Evolutionary conservation across 2,329 filamentous ascomycete species (phyloP).

Genomic region (Botryosphaeria dothidea): DNA sequence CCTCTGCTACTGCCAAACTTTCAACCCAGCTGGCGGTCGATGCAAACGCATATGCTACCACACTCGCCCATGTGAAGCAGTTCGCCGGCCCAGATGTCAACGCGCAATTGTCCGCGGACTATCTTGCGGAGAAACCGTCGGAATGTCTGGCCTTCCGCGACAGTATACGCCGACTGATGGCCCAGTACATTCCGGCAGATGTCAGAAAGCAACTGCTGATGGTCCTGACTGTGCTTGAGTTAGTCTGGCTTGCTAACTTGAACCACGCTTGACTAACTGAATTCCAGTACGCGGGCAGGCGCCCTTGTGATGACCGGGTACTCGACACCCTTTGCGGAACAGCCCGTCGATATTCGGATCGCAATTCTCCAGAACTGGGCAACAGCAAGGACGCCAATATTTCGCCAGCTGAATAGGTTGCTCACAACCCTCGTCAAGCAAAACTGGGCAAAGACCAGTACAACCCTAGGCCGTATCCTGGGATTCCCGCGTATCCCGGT

Average conservation of each 20-base stretch:
- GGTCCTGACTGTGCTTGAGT: conserved; percentile 57
- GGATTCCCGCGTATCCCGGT: conserved; percentile 60
- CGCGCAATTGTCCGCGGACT: conserved; percentile 33
- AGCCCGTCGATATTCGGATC: conserved; percentile 62
- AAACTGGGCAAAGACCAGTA: conserved; percentile 57
- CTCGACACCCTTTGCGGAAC: conserved; percentile 61
- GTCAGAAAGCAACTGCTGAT: conserved; percentile 51
- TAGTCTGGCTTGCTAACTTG: conserved; percentile 27
- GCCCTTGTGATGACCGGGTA: conserved; percentile 69
- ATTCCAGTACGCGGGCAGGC: conserved; percentile 60
- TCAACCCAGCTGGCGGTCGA: conserved; percentile 49
- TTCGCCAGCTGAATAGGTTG: conserved; percentile 59
- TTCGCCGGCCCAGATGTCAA: conserved; percentile 44
- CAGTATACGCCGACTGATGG: conserved; percentile 51
- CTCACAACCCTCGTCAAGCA: conserved; percentile 58
- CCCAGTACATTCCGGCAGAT: conserved; percentile 50
- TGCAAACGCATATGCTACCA: conserved; percentile 52
- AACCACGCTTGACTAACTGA: conserved; percentile 20
- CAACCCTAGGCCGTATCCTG: conserved; percentile 56
- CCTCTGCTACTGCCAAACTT: conserved; percentile 36
- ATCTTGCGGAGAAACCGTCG: conserved; percentile 55
- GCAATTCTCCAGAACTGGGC: conserved; percentile 64
- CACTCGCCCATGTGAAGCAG: conserved; percentile 38
- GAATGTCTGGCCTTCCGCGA: conserved; percentile 56
- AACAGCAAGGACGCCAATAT: conserved; percentile 55